These are phyloP conservation scores for Lolium multiflorum DNA, from an alignment of 176 grass and related monocot species.

Conservation along the genomic window DNA sequence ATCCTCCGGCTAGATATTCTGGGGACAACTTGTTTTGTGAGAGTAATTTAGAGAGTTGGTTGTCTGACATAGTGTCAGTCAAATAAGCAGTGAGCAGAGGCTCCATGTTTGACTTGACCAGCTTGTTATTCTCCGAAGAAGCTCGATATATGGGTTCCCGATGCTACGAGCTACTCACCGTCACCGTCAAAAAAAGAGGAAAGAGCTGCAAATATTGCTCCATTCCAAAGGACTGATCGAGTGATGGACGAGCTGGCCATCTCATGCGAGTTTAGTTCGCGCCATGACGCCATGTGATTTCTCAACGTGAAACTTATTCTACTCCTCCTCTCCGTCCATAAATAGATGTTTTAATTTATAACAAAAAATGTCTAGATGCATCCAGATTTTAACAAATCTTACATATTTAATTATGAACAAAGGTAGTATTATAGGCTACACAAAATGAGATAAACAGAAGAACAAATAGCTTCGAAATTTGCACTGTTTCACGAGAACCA, in stretches of 20 bases:
- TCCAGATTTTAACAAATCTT: too few relatives aligned
- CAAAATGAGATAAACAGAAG: too few relatives aligned
- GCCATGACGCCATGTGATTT: background rate
- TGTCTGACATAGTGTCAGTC: background rate
- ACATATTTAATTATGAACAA: too few relatives aligned
- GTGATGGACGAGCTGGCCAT: background rate
- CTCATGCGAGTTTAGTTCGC: background rate
- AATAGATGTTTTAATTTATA: too few relatives aligned
- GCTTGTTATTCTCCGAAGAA: background rate
- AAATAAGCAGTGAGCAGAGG: background rate
- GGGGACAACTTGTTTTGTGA: background rate
- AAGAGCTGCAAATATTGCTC: background rate
- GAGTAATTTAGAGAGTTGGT: slow-evolving; percentile 7
- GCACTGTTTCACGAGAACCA: too few relatives aligned
- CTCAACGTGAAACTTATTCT: too few relatives aligned
- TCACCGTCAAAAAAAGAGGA: too few relatives aligned
- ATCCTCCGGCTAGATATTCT: slow-evolving; percentile 36
- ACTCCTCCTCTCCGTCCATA: too few relatives aligned
- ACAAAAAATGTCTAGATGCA: too few relatives aligned
- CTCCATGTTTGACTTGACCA: background rate
- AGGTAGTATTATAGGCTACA: too few relatives aligned
- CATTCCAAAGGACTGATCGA: background rate
- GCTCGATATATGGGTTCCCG: background rate
- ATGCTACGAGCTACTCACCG: too few relatives aligned
- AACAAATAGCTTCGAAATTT: too few relatives aligned